A percentile compares a stretch with the other conserved stretches of the same genome.
phyloP scores from a whole-genome alignment of 2,329 filamentous ascomycete genomes.

The Aspergillus sp. region DNA sequence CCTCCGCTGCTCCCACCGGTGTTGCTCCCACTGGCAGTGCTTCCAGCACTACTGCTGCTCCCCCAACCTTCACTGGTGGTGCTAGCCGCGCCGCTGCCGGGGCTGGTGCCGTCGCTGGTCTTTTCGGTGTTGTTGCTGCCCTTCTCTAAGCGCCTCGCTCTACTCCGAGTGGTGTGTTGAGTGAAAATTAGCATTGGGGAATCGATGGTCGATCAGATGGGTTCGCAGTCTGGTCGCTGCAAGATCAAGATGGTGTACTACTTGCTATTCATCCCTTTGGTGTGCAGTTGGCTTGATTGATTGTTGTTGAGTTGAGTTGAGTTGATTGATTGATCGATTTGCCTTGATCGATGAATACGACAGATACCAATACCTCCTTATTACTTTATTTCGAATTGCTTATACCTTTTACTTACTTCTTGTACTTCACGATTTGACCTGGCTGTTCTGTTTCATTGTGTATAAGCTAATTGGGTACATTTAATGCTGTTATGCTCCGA shows the following conservation, averaged over 20 bases:
- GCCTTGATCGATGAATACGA: constrained; percentile 11
- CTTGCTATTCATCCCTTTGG: too few species aligned
- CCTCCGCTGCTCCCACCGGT: constrained; percentile 9
- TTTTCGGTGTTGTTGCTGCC: constrained; percentile 53
- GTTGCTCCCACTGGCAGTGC: constrained; percentile 3
- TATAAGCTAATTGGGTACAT: constrained; percentile 10
- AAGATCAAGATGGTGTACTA: not conserved
- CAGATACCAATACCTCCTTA: constrained; percentile 4
- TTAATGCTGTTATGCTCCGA: constrained; percentile 3
- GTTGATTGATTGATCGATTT: constrained; percentile 5
- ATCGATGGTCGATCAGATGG: not conserved
- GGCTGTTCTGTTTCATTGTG: constrained; percentile 10
- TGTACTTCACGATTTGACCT: constrained; percentile 1
- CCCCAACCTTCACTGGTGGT: constrained; percentile 50
- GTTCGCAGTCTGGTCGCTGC: not conserved
- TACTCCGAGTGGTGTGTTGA: not conserved
- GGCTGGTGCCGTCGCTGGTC: constrained; percentile 51
- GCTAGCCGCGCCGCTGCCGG: constrained; percentile 49
- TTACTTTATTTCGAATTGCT: not conserved
- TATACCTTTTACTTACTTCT: not conserved
- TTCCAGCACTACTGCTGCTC: constrained; percentile 28
- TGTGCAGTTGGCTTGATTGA: not conserved
- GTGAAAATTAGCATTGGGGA: not conserved
- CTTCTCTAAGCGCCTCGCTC: constrained; percentile 38
- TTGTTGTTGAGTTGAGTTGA: not conserved